Percentiles rank a stretch among this genome's conserved stretches.
phyloP scores from a whole-genome alignment of 805 yeast genomes.

The Barnettozyma siamensis region DNA sequence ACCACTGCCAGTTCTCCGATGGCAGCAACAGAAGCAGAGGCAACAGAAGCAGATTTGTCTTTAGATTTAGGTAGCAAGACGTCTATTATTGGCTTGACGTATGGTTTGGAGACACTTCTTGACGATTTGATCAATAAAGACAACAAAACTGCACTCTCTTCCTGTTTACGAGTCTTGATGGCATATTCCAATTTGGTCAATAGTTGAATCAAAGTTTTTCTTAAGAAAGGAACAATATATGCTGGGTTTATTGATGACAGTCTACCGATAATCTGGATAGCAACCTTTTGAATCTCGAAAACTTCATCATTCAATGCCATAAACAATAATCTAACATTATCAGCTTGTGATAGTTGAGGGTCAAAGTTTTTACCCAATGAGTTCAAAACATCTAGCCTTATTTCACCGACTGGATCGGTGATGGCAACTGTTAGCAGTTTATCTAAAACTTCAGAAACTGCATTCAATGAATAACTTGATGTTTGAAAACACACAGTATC shows the following conservation, averaged over 20 bases:
- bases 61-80: constrained; percentile 72
- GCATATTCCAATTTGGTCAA: constrained; percentile 83
- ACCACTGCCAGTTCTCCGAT: constrained; percentile 86
- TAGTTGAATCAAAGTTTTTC: constrained; percentile 81
- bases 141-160: constrained; percentile 76
- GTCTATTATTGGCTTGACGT: constrained; percentile 85
- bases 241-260: constrained; percentile 88
- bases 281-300: constrained; percentile 73
- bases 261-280: constrained; percentile 77
- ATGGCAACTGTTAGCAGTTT: constrained; percentile 77
- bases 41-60: constrained; percentile 72
- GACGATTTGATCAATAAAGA: constrained; percentile 73
- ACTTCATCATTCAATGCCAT: constrained; percentile 90
- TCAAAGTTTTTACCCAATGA: constrained; percentile 75
- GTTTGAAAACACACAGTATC: constrained; percentile 85
- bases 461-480: constrained; percentile 71
- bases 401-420: constrained; percentile 83
- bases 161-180: constrained; percentile 67
- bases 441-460: constrained; percentile 80
- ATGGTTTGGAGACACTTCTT: constrained; percentile 79
- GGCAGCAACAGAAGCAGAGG: constrained; percentile 79
- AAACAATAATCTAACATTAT: constrained; percentile 75
- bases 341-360: constrained; percentile 91
- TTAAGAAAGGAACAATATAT: constrained; percentile 84
- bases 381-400: constrained; percentile 71